Conservation (phyloP, 257 asterid genomes). For the Nicotiana noctiflora region DNA sequence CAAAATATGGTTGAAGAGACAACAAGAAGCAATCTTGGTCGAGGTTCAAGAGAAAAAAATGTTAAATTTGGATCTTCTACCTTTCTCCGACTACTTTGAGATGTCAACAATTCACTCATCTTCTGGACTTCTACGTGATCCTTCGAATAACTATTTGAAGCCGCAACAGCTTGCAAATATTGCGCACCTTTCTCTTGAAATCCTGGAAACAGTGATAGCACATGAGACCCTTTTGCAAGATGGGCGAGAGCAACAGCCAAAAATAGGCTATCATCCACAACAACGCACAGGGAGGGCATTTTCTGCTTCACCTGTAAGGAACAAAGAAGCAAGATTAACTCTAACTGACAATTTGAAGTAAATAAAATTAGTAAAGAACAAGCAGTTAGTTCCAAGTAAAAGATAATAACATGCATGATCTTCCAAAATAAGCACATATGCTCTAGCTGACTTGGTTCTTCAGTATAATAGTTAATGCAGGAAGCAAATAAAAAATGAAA, state of each 20-base stretch:
- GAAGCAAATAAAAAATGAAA: neutral
- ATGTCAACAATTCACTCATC: constrained; percentile 31
- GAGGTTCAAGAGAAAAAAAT: neutral
- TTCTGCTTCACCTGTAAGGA: constrained; percentile 55
- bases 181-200: constrained; percentile 51
- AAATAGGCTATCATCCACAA: constrained; percentile 90
- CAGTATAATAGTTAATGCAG: neutral
- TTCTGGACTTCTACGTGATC: constrained; percentile 45
- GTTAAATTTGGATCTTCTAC: constrained; percentile 23
- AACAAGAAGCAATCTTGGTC: neutral
- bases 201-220: constrained; percentile 77
- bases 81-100: constrained; percentile 49
- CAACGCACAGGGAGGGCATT: constrained; percentile 50
- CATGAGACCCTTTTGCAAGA: constrained; percentile 55
- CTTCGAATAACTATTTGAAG: constrained; percentile 58
- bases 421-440: neutral
- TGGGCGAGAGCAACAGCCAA: constrained; percentile 46
- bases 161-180: constrained; percentile 57
- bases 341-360: constrained; percentile 6
- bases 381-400: neutral
- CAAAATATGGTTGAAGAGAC: neutral
- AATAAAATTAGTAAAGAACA: neutral
- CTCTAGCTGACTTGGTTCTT: neutral
- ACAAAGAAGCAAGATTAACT: neutral
- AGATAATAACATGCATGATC: neutral